Conservation (phyloP, 495 filamentous ascomycete species). For the Penicillium robsamsonii region DNA sequence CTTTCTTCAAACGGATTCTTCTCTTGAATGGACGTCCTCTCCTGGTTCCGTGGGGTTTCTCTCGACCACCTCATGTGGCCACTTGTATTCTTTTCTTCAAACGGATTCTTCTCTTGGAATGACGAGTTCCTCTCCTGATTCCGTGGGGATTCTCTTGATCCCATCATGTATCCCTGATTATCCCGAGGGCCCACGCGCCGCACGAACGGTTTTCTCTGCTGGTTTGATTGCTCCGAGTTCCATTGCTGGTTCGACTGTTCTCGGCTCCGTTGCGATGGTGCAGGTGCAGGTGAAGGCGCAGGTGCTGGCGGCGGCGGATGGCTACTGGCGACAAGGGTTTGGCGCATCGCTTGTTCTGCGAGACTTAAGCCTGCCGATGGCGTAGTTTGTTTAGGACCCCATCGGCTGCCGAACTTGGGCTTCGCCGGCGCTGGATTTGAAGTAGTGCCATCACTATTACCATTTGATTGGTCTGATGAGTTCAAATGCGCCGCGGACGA, state of each 20-base stretch:
- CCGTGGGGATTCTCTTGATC: background rate
- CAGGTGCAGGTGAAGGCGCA: background rate
- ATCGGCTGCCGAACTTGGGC: constrained; percentile 28
- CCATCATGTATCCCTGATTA: background rate
- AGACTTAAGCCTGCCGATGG: constrained; percentile 31
- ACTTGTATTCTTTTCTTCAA: background rate
- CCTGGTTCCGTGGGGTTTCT: background rate
- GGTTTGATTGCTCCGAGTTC: background rate
- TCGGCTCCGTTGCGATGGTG: background rate
- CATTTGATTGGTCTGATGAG: constrained; percentile 21
- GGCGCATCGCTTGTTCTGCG: constrained; percentile 37
- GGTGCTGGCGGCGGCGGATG: constrained; percentile 9
- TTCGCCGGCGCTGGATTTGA: constrained; percentile 5
- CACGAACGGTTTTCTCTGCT: background rate
- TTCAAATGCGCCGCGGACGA: constrained; percentile 26
- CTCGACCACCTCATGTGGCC: background rate
- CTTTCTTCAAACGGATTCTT: constrained; percentile 1
- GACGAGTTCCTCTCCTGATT: background rate
- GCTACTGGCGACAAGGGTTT: constrained; percentile 26
- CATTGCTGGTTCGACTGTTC: background rate
- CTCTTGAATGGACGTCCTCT: background rate
- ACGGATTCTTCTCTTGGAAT: background rate
- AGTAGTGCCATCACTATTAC: constrained; percentile 11
- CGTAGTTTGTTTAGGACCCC: constrained; percentile 22
- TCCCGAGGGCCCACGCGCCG: background rate